phyloP scores from a whole-genome alignment of 148 eudicot genomes.

The Gaultheria prostrata region DNA sequence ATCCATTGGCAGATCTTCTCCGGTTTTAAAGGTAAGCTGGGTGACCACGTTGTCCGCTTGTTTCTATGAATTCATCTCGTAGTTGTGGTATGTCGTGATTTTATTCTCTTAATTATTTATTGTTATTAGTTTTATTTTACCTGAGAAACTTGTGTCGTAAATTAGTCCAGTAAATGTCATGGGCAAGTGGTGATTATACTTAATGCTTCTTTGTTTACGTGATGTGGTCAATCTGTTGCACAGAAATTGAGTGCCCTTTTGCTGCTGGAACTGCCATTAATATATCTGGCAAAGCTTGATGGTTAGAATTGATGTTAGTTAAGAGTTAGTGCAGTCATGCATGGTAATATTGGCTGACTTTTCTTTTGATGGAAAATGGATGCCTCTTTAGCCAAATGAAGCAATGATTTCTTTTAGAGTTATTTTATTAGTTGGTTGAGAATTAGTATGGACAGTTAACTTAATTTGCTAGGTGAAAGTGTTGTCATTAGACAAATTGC shows the following conservation, averaged over 20 bases:
- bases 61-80: background rate
- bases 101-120: background rate
- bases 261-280: background rate
- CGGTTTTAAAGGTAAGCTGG: slow-evolving; percentile 23
- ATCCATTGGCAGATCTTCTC: slow-evolving; percentile 21
- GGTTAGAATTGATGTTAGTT: background rate
- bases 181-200: background rate
- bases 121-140: background rate
- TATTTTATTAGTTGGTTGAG: background rate
- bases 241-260: background rate
- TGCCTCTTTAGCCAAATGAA: background rate
- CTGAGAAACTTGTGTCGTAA: background rate
- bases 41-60: background rate
- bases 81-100: background rate
- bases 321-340: background rate
- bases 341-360: background rate
- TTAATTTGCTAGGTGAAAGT: background rate
- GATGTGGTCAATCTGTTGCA: background rate
- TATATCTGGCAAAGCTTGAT: background rate
- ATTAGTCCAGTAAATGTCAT: background rate
- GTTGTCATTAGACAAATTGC: background rate
- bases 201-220: background rate
- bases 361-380: background rate
- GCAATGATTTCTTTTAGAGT: background rate
- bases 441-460: background rate